phyloP scores from a whole-genome alignment of 768 basidiomycete genomes.

The Leccinum olivaceopallidum region DNA sequence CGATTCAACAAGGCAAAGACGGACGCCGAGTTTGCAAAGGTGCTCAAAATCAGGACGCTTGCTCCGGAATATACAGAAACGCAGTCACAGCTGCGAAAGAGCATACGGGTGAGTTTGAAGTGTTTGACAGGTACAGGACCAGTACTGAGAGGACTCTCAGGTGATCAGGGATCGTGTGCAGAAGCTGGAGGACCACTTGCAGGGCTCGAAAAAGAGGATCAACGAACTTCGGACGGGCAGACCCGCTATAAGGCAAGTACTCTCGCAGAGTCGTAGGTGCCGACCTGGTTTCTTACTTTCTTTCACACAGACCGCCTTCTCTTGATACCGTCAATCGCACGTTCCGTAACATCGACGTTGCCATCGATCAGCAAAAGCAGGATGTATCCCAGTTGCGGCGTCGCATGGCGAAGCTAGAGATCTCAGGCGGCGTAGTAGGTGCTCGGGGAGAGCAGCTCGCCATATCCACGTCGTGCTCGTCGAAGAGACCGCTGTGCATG shows the following conservation, averaged over 20 bases:
- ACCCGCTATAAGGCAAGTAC: slow-evolving; percentile 58
- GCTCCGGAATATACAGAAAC: slow-evolving; percentile 87
- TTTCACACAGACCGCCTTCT: slow-evolving; percentile 70
- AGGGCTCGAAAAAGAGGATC: slow-evolving; percentile 68
- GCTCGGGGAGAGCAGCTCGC: slow-evolving; percentile 47
- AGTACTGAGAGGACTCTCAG: slow-evolving; percentile 37
- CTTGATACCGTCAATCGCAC: slow-evolving; percentile 83
- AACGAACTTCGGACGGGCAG: slow-evolving; percentile 61
- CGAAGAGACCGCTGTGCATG: slow-evolving; percentile 42
- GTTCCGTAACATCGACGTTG: slow-evolving; percentile 80
- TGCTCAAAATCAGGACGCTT: slow-evolving; percentile 73
- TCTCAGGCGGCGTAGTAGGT: slow-evolving; percentile 27
- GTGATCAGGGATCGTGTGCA: slow-evolving; percentile 69
- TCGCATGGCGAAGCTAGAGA: slow-evolving; percentile 54
- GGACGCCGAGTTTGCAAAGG: slow-evolving; percentile 78
- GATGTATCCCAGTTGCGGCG: slow-evolving; percentile 52
- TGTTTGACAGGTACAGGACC: neutral
- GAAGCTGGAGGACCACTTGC: slow-evolving; percentile 76
- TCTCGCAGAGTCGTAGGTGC: neutral
- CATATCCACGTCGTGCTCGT: slow-evolving; percentile 36
- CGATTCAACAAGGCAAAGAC: slow-evolving; percentile 77
- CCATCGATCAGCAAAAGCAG: slow-evolving; percentile 59
- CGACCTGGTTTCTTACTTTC: neutral
- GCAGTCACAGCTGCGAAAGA: slow-evolving; percentile 72
- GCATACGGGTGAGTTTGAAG: slow-evolving; percentile 57